These are phyloP conservation scores for Phytophthora melonis DNA, from an alignment of 352 stramenopile species.

Conservation along the genomic window DNA sequence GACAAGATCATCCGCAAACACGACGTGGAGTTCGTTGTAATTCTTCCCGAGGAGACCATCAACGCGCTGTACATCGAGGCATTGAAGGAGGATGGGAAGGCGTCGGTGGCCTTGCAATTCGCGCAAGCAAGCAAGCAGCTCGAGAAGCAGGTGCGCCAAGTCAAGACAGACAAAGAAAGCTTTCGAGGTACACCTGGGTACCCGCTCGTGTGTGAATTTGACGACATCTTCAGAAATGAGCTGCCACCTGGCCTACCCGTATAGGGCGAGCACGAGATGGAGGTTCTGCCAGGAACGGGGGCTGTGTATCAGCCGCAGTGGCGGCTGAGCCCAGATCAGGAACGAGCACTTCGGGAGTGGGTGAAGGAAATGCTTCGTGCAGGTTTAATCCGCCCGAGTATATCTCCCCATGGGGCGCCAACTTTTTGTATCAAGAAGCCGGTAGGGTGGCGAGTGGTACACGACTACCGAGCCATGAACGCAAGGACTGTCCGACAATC, in stretches of 20 bases:
- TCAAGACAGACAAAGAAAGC: background rate
- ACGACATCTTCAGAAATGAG: background rate
- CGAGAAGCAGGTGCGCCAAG: background rate
- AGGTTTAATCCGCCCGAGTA: background rate
- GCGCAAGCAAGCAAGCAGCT: background rate
- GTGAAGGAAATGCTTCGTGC: background rate
- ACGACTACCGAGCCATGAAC: conserved; percentile 17
- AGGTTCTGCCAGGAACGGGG: background rate
- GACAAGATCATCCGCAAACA: background rate
- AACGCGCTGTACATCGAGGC: background rate
- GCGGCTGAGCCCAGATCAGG: background rate
- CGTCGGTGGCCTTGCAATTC: background rate
- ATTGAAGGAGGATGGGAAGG: background rate
- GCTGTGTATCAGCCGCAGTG: background rate
- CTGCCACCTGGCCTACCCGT: background rate
- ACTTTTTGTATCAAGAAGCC: too few relatives aligned
- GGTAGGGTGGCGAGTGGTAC: conserved; percentile 13
- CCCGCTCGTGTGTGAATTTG: background rate
- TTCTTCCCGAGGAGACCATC: background rate
- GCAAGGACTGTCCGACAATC: conserved; percentile 12
- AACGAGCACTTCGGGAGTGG: background rate
- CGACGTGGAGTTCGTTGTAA: background rate
- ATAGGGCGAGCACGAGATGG: background rate
- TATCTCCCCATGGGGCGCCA: conserved; percentile 7
- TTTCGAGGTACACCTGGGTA: background rate